Conservation (phyloP, 1,284 basidiomycete species). For the Microbotryum saponariae region DNA sequence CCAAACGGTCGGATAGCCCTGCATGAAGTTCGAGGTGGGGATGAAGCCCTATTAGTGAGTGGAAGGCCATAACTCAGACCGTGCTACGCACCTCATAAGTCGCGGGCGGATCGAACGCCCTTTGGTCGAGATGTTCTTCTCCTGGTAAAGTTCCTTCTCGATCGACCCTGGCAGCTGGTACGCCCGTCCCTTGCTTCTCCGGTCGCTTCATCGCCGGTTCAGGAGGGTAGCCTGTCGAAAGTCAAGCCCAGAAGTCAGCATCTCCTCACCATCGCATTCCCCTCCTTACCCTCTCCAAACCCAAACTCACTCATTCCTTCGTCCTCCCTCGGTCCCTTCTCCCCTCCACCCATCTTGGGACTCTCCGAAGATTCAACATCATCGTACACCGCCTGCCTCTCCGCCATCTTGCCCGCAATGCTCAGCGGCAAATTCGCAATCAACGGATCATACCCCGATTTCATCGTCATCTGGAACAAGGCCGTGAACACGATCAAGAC, state of each 20-base stretch:
- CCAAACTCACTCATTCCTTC: conserved; percentile 32
- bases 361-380: conserved; percentile 51
- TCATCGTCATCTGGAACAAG: conserved; percentile 40
- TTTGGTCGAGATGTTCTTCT: conserved; percentile 24
- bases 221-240: conserved; percentile 58
- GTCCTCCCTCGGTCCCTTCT: conserved; percentile 7
- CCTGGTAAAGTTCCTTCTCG: conserved; percentile 9
- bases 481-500: conserved; percentile 67
- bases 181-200: conserved; percentile 37
- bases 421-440: conserved; percentile 48
- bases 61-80: too few relatives aligned
- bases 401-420: conserved; percentile 24
- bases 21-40: neutral
- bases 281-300: neutral
- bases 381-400: neutral
- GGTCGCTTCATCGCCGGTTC: conserved; percentile 54
- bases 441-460: conserved; percentile 49
- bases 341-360: conserved; percentile 43
- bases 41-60: too few relatives aligned
- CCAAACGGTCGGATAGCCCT: conserved; percentile 61
- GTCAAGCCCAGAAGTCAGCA: neutral
- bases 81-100: conserved; percentile 19
- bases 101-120: conserved; percentile 36
- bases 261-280: too few relatives aligned
- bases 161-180: neutral